These are phyloP conservation scores for Phlebiopsis gigantea DNA, from an alignment of 768 basidiomycete species.

Conservation along the genomic window DNA sequence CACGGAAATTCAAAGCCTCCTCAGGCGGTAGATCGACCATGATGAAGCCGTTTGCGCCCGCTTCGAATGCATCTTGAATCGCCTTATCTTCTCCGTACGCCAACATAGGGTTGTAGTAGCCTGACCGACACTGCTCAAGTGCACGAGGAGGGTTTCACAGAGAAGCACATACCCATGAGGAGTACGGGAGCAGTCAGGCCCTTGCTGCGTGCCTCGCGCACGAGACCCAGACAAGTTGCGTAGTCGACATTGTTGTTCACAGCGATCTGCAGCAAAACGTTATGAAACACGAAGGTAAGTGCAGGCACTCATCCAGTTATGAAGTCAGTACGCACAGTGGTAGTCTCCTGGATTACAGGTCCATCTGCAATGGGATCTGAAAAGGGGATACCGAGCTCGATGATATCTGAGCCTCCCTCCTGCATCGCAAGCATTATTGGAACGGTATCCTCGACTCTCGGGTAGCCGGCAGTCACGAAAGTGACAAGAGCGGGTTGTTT, in stretches of 20 bases:
- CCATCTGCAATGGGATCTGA: slow-evolving; percentile 97
- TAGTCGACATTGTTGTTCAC: slow-evolving; percentile 80
- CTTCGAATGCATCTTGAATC: slow-evolving; percentile 81
- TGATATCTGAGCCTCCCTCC: slow-evolving; percentile 87
- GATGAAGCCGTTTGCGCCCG: slow-evolving; percentile 96
- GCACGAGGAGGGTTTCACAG: neutral
- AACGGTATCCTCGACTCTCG: slow-evolving; percentile 72
- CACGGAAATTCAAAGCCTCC: slow-evolving; percentile 86
- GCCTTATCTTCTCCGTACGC: slow-evolving; percentile 95
- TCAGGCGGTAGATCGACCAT: slow-evolving; percentile 98
- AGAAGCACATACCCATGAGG: slow-evolving; percentile 72
- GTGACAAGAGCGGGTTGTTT: slow-evolving; percentile 66
- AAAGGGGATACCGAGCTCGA: slow-evolving; percentile 94
- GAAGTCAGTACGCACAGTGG: slow-evolving; percentile 59
- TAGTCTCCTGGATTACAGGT: slow-evolving; percentile 86
- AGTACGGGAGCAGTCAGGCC: slow-evolving; percentile 84
- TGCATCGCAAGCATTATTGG: slow-evolving; percentile 89
- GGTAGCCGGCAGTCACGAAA: slow-evolving; percentile 94
- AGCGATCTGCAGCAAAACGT: no score
- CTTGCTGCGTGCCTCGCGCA: slow-evolving; percentile 73
- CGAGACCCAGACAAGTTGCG: slow-evolving; percentile 60
- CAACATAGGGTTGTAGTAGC: slow-evolving; percentile 95
- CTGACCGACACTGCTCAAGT: slow-evolving; percentile 36
- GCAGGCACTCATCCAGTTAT: neutral
- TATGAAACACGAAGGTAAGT: no score